Base-by-base conservation (phyloP, 306 rosid species). In the Prunus davidiana region DNA sequence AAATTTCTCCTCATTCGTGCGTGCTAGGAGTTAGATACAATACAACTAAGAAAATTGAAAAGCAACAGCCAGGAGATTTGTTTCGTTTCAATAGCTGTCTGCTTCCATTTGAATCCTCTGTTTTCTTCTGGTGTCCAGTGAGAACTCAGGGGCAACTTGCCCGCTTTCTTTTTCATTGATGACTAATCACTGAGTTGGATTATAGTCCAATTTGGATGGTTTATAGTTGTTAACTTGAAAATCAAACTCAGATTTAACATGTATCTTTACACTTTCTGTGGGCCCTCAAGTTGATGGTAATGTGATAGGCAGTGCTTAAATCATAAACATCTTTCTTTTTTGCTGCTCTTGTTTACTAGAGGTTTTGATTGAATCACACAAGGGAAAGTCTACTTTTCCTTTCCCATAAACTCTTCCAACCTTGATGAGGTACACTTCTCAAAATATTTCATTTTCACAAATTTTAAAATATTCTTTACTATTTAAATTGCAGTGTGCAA, bases 101-200 rank as follows among this genome's bases (percentile, higher is more conserved):
- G 60, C 8, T 19, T 25, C 34, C 16, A 16, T 43, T 69, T 16
- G 46, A 69, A 16, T 69, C 27, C 27, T 28, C 2, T 73, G 45
- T 32, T 4, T 32, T 30, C 5, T 32, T 73, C 62, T 57, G 77
- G 68, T 73, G 15, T 41, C 5, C 20, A 6, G 52, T 57, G 82
- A 63, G 19, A 27, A 64, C 30, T 51, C 67, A 38, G 14, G 4
- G 30, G 56, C 73, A 24, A 71, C 50, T 38, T 60, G 24, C 19
- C 43, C 12, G 5, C 25, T 30, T 45, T 38, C 43, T 38, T 43
- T 43, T 20, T 56, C 61, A 28, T 28, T 52, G 72, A 19, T 71
- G 50, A 78, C 72, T 51, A 52, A n/a, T 43, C 13, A 38, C 27
- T 78, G 77, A 71, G 13, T 78, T 55, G 71, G 72, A 78, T 64